Conservation (phyloP, 2,329 filamentous ascomycete species). For the Paecilomyces dactylethromorphus region DNA sequence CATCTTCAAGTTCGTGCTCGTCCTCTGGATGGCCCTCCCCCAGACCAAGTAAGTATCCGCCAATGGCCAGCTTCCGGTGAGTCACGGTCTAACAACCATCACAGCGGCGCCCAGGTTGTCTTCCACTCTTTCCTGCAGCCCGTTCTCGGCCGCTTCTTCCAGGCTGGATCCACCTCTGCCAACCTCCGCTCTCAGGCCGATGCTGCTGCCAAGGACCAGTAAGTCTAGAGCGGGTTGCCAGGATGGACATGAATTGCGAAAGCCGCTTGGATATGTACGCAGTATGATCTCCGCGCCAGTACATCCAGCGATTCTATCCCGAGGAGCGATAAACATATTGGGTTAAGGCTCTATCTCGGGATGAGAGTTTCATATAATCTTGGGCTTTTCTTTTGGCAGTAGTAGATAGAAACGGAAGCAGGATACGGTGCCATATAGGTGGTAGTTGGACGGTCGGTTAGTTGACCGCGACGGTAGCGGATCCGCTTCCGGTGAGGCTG, state of each 20-base stretch:
- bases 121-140: constrained; percentile 95
- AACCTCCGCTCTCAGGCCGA: constrained; percentile 87
- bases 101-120: constrained; percentile 86
- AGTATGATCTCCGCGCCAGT: neutral
- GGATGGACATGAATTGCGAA: constrained; percentile 15
- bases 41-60: constrained; percentile 68
- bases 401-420: neutral
- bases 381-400: neutral
- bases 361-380: neutral
- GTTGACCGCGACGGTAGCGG: neutral
- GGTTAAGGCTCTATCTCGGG: constrained; percentile 1
- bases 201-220: constrained; percentile 57
- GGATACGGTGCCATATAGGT: neutral
- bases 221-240: constrained; percentile 42
- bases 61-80: constrained; percentile 13
- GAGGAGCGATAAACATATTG: constrained; percentile 1
- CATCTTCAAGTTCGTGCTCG: constrained; percentile 97
- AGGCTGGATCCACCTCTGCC: constrained; percentile 66
- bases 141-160: constrained; percentile 89
- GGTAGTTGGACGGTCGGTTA: neutral
- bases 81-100: constrained; percentile 6
- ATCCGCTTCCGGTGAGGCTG: neutral
- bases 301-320: constrained; percentile 2
- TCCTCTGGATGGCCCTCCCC: constrained; percentile 96
- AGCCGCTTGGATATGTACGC: neutral